Evolutionary conservation across 331 rosid genomes (phyloP), one percentile per base, ranked within the genome.

Genomic region (Malus hybrid): DNA sequence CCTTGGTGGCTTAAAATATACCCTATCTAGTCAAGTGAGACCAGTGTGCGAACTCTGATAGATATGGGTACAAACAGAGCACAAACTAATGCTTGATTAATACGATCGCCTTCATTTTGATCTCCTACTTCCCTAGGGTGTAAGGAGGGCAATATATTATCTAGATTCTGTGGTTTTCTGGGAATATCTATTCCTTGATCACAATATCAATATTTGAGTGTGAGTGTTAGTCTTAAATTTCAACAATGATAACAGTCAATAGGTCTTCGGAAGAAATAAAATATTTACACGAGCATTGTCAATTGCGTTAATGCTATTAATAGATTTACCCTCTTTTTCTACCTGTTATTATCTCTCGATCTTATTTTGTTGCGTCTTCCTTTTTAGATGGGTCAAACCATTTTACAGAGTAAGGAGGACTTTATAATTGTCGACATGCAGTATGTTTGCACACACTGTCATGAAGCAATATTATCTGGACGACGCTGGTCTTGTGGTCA

Each of bases 401-500:
- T 91, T 74, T 80, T 28, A 4, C 85, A 82, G 11, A 0, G 11
- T 44, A 89, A 81, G 85, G 92, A 86, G 73, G 85, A 89, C 69
- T 89, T 89, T 75, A 70, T 91, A 7, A 14, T 91, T 56, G 84
- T 76, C 76, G 85, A 81, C 54, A 73, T 91, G 73, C 95, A 87
- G 44, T 67, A 65, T 85, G 76, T 64, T 46, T 91, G 97, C 85
- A 64, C 78, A 4, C 84, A 79, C 56, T 89, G 93, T 78, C 74
- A 67, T 73, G 76, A 81, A 75, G 77, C 80, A 64, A 87, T 91
- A 66, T 54, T 80, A 69, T 83, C 82, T 29, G 90, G 93, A 64
- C 76, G 50, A 34, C 87, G 85, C 61, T 89, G 95, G 95, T 81
- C 83, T 70, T 91, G 93, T 83, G 33, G 36, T 19, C 73, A 82